Percentiles rank a stretch among this genome's conserved stretches.
Conservation (phyloP, 1,284 basidiomycete genomes). For the Trichosporon coremiiforme region DNA sequence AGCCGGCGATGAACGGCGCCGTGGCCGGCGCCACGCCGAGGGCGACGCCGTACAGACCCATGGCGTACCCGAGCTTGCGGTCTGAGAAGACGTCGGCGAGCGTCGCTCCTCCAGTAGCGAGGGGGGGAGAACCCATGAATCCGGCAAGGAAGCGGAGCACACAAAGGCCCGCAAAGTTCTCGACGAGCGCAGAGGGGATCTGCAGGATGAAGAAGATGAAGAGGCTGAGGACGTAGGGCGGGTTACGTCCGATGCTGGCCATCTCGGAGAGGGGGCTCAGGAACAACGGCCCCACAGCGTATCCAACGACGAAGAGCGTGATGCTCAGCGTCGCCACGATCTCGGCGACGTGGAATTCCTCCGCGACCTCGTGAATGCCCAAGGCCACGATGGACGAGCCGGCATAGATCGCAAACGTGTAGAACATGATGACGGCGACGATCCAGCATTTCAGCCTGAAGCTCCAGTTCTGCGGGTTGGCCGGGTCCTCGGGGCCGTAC, state of each 20-base stretch:
- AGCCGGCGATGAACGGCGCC: constrained; percentile 62
- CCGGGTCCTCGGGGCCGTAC: constrained; percentile 65
- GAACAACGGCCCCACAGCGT: constrained; percentile 63
- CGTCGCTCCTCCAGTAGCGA: constrained; percentile 62
- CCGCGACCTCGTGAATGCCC: constrained; percentile 22
- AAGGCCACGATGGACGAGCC: constrained; percentile 28
- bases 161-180: constrained; percentile 47
- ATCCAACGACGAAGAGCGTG: constrained; percentile 62
- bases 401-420: constrained; percentile 38
- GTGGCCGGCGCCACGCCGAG: constrained; percentile 38
- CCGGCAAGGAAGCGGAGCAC: constrained; percentile 48
- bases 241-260: constrained; percentile 43
- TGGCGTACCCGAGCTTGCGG: constrained; percentile 64
- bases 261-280: constrained; percentile 47
- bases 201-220: constrained; percentile 51
- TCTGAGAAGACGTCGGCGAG: constrained; percentile 70
- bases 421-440: constrained; percentile 65
- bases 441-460: constrained; percentile 66
- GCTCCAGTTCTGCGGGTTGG: constrained; percentile 71
- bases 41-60: constrained; percentile 65
- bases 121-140: constrained; percentile 35
- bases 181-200: constrained; percentile 47
- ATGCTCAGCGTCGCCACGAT: constrained; percentile 27
- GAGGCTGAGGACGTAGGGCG: constrained; percentile 51
- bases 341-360: constrained; percentile 22